phyloP scores from a whole-genome alignment of 176 grass and related monocot genomes.

The Poa pratensis region DNA sequence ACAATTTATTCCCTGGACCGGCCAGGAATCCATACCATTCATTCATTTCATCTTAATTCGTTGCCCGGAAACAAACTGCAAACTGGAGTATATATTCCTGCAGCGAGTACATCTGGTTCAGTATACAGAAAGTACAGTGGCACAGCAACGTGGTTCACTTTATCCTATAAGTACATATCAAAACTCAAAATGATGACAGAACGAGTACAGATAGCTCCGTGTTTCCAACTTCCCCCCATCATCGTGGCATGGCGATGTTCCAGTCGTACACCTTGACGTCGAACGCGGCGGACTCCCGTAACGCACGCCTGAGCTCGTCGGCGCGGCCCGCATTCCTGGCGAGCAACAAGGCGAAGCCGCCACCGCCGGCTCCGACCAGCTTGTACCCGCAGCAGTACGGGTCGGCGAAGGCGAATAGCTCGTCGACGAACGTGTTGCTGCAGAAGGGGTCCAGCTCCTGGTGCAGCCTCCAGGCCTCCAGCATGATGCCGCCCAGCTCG shows the following conservation, averaged over 20 bases:
- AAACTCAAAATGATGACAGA: neutral
- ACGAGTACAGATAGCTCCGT: neutral
- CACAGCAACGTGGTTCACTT: neutral
- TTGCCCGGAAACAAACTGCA: slow-evolving; percentile 15
- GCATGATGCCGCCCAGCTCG: slow-evolving; percentile 75
- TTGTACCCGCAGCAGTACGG: slow-evolving; percentile 94
- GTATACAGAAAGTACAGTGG: neutral
- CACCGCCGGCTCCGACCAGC: slow-evolving; percentile 84
- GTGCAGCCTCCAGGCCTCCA: slow-evolving; percentile 83
- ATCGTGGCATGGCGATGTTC: slow-evolving; percentile 55
- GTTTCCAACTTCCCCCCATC: neutral
- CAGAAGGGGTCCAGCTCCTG: slow-evolving; percentile 94
- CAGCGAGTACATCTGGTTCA: neutral
- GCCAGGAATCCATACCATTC: neutral
- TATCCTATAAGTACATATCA: neutral
- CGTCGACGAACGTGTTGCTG: slow-evolving; percentile 81
- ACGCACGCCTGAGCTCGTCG: slow-evolving; percentile 43
- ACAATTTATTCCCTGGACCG: neutral
- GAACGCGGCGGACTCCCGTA: slow-evolving; percentile 51
- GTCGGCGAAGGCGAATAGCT: slow-evolving; percentile 70
- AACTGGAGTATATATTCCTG: neutral
- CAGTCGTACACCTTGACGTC: slow-evolving; percentile 77
- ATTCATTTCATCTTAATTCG: neutral
- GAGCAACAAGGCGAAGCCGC: slow-evolving; percentile 80
- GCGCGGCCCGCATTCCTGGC: slow-evolving; percentile 51